A percentile compares a stretch with the other conserved stretches of the same genome.
These are phyloP conservation scores for Lactifluus subvellereus DNA, from an alignment of 768 basidiomycete species.

Conservation along the genomic window DNA sequence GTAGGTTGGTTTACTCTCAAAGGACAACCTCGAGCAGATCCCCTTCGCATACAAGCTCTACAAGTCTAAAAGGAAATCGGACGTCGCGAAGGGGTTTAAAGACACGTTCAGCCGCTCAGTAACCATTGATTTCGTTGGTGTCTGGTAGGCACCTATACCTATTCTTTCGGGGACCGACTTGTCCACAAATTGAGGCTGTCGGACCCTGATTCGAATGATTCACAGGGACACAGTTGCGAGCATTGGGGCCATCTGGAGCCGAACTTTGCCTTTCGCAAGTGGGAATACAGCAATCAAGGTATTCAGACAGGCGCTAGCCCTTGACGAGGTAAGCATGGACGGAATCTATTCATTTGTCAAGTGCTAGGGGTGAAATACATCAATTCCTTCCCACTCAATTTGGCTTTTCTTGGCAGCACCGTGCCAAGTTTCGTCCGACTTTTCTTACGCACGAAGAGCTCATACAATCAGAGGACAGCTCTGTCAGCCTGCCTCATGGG, in stretches of 20 bases:
- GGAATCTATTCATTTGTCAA: too few relatives aligned
- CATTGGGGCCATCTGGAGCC: conserved; percentile 57
- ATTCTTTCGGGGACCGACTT: neutral
- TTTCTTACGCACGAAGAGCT: conserved; percentile 32
- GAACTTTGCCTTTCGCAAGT: conserved; percentile 60
- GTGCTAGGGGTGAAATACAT: too few relatives aligned
- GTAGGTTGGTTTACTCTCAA: conserved; percentile 51
- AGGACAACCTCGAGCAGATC: conserved; percentile 62
- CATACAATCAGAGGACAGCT: too few relatives aligned
- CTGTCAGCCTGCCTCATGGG: too few relatives aligned
- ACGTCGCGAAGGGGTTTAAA: conserved; percentile 58
- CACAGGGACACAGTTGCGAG: conserved; percentile 74
- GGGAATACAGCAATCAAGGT: conserved; percentile 58
- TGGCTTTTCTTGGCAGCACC: conserved; percentile 39
- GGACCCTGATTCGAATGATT: neutral
- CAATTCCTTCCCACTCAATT: too few relatives aligned
- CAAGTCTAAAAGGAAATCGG: conserved; percentile 33
- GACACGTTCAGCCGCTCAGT: conserved; percentile 62
- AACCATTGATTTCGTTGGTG: conserved; percentile 73
- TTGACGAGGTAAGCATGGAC: conserved; percentile 58
- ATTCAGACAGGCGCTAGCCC: conserved; percentile 71
- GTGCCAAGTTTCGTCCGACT: conserved; percentile 55
- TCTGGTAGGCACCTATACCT: conserved; percentile 46
- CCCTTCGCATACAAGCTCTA: conserved; percentile 73
- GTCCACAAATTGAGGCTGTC: neutral